phyloP scores from a whole-genome alignment of 345 rosid genomes.

The Barbarea vulgaris region DNA sequence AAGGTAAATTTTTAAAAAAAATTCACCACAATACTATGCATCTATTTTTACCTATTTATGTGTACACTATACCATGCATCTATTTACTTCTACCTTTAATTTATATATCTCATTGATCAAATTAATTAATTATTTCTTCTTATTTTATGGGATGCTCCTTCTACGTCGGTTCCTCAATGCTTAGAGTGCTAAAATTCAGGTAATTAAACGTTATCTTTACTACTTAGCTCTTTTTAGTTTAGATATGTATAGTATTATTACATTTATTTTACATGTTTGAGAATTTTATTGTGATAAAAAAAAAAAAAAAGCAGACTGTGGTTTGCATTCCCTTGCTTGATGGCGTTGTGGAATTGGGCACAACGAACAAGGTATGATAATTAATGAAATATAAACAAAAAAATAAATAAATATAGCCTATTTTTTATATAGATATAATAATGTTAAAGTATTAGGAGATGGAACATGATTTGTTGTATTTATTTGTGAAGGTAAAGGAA shows the following conservation, averaged over 20 bases:
- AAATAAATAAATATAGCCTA: not conserved
- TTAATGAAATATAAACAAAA: not conserved
- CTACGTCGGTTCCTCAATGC: not conserved
- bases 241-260: not conserved
- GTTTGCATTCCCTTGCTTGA: conserved; percentile 89
- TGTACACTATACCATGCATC: not conserved
- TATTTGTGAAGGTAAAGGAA: conserved; percentile 56
- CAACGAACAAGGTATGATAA: conserved; percentile 62
- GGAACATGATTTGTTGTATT: not conserved
- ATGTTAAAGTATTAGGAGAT: not conserved
- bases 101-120: not conserved
- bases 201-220: not conserved
- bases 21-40: conserved; percentile 5
- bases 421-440: not conserved
- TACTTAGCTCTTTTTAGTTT: not conserved
- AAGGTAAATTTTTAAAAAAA: conserved; percentile 51
- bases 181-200: conserved; percentile 40
- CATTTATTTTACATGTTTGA: not conserved
- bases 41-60: conserved; percentile 8
- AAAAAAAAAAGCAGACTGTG: conserved; percentile 63
- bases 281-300: conserved; percentile 9
- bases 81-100: not conserved
- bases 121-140: not conserved
- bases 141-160: conserved; percentile 1
- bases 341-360: conserved; percentile 88